Evolutionary conservation across 1,284 basidiomycete genomes (phyloP).

Genomic region (Tylopilus sp.): DNA sequence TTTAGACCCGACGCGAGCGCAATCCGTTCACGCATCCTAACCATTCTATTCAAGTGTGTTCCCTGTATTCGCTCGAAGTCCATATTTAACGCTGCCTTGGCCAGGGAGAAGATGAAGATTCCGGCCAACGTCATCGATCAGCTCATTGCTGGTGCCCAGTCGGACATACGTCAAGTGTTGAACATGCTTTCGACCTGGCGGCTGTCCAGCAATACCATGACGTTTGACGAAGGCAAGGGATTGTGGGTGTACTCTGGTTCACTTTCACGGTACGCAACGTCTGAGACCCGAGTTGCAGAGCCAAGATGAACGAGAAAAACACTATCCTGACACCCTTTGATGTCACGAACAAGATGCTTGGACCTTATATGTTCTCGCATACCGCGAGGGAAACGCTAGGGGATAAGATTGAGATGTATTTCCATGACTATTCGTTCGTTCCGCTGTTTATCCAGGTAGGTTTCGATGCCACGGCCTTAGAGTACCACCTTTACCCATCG

Average conservation of each 20-base stretch:
- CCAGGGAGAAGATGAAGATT: slow-evolving; percentile 88
- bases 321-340: slow-evolving; percentile 89
- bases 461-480: neutral
- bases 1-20: slow-evolving; percentile 68
- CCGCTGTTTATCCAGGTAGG: slow-evolving; percentile 90
- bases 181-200: slow-evolving; percentile 99
- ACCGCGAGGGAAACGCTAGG: slow-evolving; percentile 79
- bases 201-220: slow-evolving; percentile 71
- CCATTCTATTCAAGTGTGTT: slow-evolving; percentile 82
- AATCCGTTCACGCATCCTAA: slow-evolving; percentile 83
- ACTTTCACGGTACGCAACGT: neutral
- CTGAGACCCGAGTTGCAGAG: slow-evolving; percentile 43
- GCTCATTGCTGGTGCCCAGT: slow-evolving; percentile 84
- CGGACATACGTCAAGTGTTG: slow-evolving; percentile 93
- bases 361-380: slow-evolving; percentile 84
- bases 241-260: slow-evolving; percentile 53
- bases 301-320: slow-evolving; percentile 90
- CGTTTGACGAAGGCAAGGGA: slow-evolving; percentile 86
- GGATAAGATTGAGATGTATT: slow-evolving; percentile 96
- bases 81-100: neutral
- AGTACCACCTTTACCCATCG: neutral
- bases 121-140: slow-evolving; percentile 90
- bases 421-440: slow-evolving; percentile 92
- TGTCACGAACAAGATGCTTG: slow-evolving; percentile 80
- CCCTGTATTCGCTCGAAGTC: neutral